phyloP scores from a whole-genome alignment of 306 rosid species.

The Lotus japonicus region DNA sequence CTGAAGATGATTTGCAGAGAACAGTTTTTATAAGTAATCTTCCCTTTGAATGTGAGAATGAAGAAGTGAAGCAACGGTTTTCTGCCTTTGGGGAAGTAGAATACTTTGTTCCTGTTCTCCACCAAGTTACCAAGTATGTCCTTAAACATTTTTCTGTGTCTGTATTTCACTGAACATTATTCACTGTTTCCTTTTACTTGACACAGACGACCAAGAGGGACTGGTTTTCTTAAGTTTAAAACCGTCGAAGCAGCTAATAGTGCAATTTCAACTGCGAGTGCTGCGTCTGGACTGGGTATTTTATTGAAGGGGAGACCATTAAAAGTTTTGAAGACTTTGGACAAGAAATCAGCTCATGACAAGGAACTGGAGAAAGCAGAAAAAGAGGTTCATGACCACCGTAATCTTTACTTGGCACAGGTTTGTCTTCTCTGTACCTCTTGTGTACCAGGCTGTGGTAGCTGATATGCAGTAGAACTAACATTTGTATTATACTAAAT shows the following conservation, averaged over 20 bases:
- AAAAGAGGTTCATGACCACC: constrained; percentile 70
- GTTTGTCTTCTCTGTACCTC: constrained; percentile 31
- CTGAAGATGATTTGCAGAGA: constrained; percentile 57
- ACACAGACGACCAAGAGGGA: constrained; percentile 89
- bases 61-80: constrained; percentile 80
- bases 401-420: constrained; percentile 84
- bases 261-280: constrained; percentile 67
- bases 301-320: constrained; percentile 74
- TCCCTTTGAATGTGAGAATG: constrained; percentile 68
- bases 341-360: constrained; percentile 84
- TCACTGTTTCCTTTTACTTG: constrained; percentile 23
- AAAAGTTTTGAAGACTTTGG: constrained; percentile 76
- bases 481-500: constrained; percentile 22
- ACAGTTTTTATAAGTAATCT: constrained; percentile 80
- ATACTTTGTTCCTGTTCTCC: constrained; percentile 78
- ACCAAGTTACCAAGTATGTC: constrained; percentile 78
- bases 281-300: constrained; percentile 65
- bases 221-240: constrained; percentile 91
- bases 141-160: neutral
- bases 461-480: constrained; percentile 20
- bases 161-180: constrained; percentile 9
- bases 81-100: constrained; percentile 81
- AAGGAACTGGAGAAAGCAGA: constrained; percentile 66
- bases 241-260: constrained; percentile 59
- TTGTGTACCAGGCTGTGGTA: neutral